Evolutionary conservation across 2,329 filamentous ascomycete genomes (phyloP), one percentile per base, ranked within the genome.

Genomic region (Fusarium gaditjirri): DNA sequence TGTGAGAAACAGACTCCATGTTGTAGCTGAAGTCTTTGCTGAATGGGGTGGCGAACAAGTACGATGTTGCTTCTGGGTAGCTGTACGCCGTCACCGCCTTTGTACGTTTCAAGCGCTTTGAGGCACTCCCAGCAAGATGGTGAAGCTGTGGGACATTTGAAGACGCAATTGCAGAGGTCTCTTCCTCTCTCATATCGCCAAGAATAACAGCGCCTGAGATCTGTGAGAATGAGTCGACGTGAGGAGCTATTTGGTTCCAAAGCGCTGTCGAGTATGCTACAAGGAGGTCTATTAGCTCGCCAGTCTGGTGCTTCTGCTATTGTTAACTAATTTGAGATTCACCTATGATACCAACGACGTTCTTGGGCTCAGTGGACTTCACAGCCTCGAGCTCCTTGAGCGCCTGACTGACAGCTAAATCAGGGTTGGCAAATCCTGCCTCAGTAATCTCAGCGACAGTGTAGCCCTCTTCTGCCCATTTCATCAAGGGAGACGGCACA

Each of bases 381-480:
- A 57, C 1, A 73, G 76, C 8, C 4, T 43, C 52, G 8, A 55
- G 52, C 16, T 75, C 59, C n/a, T 47, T 46, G 1, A 79, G 50
- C n/a, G 66, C 50, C 2, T 21, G 52, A 25, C 21, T 43, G 16
- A 55, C 2, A n/a, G 52, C 52, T 11, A 6, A 8, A 31, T 19
- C 6, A 16, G 52, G 38, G 12, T 43, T 31, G 21, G 52, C 36
- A 12, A 29, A 56, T 55, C 35, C 72, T 59, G 29, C 70, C 59
- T 13, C 72, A 25, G 2, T 49, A 21, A 70, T 35, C 7, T 70
- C 59, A 0, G 83, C 89, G 3, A 93, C 89, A 0, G 87, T 83
- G 70, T 88, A 93, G 4, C 91, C 90, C 78, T 93, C 91, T 77
- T 93, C 91, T 0, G 91, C 90, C 91, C 91, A 93, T 80, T 93